Base-by-base conservation (phyloP, 306 rosid genomes). In the Herpetospermum pedunculosum region DNA sequence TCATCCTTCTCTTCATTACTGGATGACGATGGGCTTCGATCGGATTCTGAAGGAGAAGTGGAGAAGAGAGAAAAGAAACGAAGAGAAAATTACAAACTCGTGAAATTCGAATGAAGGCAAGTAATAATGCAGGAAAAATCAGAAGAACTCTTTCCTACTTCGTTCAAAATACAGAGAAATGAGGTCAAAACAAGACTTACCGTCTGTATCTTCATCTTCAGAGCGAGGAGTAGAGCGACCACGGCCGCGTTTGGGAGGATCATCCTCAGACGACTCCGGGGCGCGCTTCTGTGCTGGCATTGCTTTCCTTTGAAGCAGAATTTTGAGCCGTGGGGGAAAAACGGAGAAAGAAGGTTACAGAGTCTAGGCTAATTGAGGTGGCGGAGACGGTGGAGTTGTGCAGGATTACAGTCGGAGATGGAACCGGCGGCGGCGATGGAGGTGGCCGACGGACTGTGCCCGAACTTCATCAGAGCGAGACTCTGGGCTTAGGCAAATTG, bases 231-330 rank as follows among this genome's bases (percentile, higher is more conserved):
- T 34, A 78, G 65, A 68, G 79, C 69, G 71, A 7, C 72, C 79
- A 15, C 2, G 75, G 68, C 55, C 67, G 76, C 59, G 52, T 38
- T 79, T 75, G 59, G 44, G 37, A 55, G 77, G 76, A 80, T 62
- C 87, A 64, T 83, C 88, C 38, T 74, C 79, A 47, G 74, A 38
- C 70, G 79, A 65, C 57, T 84, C 92, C 28, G 54, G 73, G 30
- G 80, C 59, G 38, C 83, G 87, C 86, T 84, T 88, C 83, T 85
- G 87, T 8, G 89, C 80, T 54, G 96, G 87, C 97, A 92, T 92
- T 89, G 83, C 81, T 79, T 53, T 72, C 21, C 26, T 67, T 76
- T 69, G 47, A 68, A 69, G 54, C 75, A 54, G 52, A 70, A 79
- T 59, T 59, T 59, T n/a, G 48, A 14, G 19, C 15, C 38, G 38